phyloP scores from a whole-genome alignment of 2,329 filamentous ascomycete genomes.

The Calonectria honghensis region DNA sequence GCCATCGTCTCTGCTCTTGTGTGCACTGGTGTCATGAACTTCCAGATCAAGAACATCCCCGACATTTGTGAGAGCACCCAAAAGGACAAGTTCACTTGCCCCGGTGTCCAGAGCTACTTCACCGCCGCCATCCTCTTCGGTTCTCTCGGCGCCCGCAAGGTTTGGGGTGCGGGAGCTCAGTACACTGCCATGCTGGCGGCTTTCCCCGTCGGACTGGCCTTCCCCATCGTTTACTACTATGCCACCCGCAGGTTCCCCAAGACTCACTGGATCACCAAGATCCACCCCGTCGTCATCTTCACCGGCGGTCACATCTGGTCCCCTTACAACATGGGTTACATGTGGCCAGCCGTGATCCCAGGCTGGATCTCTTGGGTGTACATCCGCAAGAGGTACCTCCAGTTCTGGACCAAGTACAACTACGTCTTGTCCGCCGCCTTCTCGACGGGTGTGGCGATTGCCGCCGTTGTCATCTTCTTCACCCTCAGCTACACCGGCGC shows the following conservation, averaged over 20 bases:
- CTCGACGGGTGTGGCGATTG: constrained; percentile 66
- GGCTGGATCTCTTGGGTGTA: constrained; percentile 69
- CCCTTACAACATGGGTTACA: constrained; percentile 68
- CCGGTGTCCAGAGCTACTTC: constrained; percentile 61
- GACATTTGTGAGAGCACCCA: constrained; percentile 46
- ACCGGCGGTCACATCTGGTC: constrained; percentile 65
- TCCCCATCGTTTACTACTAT: constrained; percentile 62
- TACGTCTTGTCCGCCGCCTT: constrained; percentile 70
- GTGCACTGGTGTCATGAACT: constrained; percentile 60
- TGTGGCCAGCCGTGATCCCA: constrained; percentile 68
- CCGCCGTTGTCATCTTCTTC: constrained; percentile 71
- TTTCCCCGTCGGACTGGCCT: constrained; percentile 62
- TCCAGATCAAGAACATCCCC: constrained; percentile 54
- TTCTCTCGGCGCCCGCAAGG: constrained; percentile 60
- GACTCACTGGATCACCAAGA: constrained; percentile 61
- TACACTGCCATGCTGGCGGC: constrained; percentile 62
- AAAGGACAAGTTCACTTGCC: constrained; percentile 62
- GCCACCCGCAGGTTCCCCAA: constrained; percentile 58
- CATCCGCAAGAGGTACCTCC: constrained; percentile 65
- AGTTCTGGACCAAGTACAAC: constrained; percentile 70
- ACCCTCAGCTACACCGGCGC: constrained; percentile 63
- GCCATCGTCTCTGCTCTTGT: constrained; percentile 60
- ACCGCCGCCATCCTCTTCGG: constrained; percentile 65
- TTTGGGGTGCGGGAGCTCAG: constrained; percentile 60
- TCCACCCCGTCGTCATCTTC: constrained; percentile 67